Percentiles rank a stretch among this genome's conserved stretches.
Conservation (phyloP, 208 protist species). For the Porcisia hertigi region DNA sequence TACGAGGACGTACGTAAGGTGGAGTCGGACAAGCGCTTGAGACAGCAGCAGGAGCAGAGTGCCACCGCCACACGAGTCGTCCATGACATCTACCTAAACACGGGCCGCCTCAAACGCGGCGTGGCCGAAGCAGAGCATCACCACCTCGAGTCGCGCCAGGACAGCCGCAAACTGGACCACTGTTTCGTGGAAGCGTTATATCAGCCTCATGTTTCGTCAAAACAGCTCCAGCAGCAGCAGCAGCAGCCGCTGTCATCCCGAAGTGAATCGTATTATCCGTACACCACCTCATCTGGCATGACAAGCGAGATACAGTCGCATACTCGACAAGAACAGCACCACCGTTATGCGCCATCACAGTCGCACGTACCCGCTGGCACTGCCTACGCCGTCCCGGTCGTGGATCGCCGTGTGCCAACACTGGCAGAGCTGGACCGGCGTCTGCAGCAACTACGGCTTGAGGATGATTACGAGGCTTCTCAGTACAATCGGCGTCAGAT, state of each 20-base stretch:
- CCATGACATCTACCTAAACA: constrained; percentile 8
- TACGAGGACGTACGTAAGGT: constrained; percentile 9
- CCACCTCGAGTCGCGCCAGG: not conserved
- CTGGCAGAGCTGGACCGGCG: constrained; percentile 54
- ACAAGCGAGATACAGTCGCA: constrained; percentile 4
- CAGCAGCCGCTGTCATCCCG: not conserved
- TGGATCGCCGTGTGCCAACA: constrained; percentile 40
- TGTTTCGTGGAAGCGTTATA: not conserved
- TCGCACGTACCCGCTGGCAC: not conserved
- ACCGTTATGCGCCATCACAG: constrained; percentile 14
- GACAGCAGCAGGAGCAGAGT: constrained; percentile 4
- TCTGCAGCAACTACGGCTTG: constrained; percentile 46
- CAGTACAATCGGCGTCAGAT: constrained; percentile 21
- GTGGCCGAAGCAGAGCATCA: not conserved
- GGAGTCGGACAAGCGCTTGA: not conserved
- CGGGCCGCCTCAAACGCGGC: not conserved
- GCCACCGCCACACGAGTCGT: not conserved
- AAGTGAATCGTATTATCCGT: not conserved
- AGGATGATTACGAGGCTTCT: constrained; percentile 26
- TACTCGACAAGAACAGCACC: not conserved
- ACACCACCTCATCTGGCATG: constrained; percentile 4
- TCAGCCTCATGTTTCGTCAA: not conserved
- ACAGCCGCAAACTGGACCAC: not conserved
- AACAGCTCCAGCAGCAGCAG: not conserved
- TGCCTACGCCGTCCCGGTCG: not conserved